Evolutionary conservation across 176 grass and related monocot genomes (phyloP).

Genomic region (Oryza punctata): DNA sequence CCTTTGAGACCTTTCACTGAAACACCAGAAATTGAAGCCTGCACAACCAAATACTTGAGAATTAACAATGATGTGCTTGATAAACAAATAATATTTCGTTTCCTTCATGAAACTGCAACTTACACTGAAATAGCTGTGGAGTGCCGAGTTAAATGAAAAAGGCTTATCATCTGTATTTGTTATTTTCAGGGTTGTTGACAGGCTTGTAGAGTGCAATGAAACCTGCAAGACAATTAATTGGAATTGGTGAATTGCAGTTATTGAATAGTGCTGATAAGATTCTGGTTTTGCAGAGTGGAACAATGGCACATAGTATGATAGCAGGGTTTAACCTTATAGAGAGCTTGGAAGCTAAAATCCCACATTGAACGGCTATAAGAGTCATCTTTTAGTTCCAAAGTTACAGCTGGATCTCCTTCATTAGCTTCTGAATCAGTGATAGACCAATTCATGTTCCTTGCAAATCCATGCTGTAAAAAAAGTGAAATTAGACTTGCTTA

Average conservation of each 20-base stretch:
- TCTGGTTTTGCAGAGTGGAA: constrained; percentile 15
- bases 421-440: constrained; percentile 76
- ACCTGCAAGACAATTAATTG: constrained; percentile 55
- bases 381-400: constrained; percentile 87
- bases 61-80: background rate
- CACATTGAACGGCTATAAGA: constrained; percentile 93
- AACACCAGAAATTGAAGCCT: constrained; percentile 82
- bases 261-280: constrained; percentile 8
- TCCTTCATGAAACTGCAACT: constrained; percentile 44
- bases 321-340: constrained; percentile 64
- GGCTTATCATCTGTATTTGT: constrained; percentile 79
- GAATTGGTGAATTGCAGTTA: background rate
- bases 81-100: background rate
- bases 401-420: constrained; percentile 69
- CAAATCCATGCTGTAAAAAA: constrained; percentile 84
- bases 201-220: constrained; percentile 60
- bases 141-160: constrained; percentile 82
- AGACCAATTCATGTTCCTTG: constrained; percentile 93
- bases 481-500: constrained; percentile 11
- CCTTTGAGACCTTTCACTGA: constrained; percentile 91
- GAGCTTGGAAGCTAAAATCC: constrained; percentile 95
- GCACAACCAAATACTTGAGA: constrained; percentile 30
- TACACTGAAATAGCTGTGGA: constrained; percentile 93
- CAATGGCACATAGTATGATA: constrained; percentile 6
- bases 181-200: constrained; percentile 74